Conservation (phyloP, 805 yeast species). For the Lachancea nothofagi region DNA sequence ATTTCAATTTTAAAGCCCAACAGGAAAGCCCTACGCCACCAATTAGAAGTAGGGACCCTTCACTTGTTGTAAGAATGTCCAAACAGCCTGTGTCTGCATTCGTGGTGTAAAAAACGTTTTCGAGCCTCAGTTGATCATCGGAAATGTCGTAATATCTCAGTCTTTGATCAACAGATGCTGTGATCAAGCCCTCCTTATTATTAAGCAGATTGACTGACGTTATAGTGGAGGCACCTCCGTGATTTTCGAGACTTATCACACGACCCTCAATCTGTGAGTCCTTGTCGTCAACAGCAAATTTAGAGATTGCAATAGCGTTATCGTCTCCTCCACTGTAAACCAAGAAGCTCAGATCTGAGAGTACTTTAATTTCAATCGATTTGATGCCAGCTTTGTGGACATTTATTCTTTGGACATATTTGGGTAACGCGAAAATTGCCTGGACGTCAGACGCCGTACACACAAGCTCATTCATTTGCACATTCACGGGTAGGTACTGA, state of each 20-base stretch:
- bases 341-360: slow-evolving; percentile 17
- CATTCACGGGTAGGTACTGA: not conserved
- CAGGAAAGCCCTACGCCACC: slow-evolving; percentile 83
- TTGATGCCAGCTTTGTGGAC: slow-evolving; percentile 87
- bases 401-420: slow-evolving; percentile 35
- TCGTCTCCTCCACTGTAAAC: slow-evolving; percentile 90
- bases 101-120: slow-evolving; percentile 57
- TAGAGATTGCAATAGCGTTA: slow-evolving; percentile 53
- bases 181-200: slow-evolving; percentile 37
- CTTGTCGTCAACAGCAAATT: slow-evolving; percentile 30
- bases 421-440: slow-evolving; percentile 10
- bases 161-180: slow-evolving; percentile 81
- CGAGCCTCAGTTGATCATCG: slow-evolving; percentile 23
- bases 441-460: not conserved
- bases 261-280: slow-evolving; percentile 9
- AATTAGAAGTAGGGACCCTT: slow-evolving; percentile 38
- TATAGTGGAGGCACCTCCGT: slow-evolving; percentile 84
- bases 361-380: slow-evolving; percentile 39
- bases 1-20: slow-evolving; percentile 2
- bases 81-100: slow-evolving; percentile 87
- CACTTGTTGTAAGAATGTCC: slow-evolving; percentile 35
- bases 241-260: slow-evolving; percentile 35
- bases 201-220: slow-evolving; percentile 50
- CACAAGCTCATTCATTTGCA: not conserved
- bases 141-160: slow-evolving; percentile 57